Base-by-base conservation (phyloP, 345 rosid genomes). In the Gossypium australe region DNA sequence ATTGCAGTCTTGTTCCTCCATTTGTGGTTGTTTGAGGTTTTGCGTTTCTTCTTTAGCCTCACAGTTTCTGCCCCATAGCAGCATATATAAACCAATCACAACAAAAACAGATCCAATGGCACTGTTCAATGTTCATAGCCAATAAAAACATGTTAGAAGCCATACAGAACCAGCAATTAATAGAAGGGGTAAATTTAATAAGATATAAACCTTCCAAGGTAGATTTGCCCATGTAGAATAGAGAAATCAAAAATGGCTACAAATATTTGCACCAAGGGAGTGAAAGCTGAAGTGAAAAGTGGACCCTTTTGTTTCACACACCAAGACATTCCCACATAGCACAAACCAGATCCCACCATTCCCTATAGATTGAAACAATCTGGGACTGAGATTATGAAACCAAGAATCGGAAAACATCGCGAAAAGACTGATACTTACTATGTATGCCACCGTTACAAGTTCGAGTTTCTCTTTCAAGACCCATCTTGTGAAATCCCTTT, bases 241-340 rank as follows among this genome's bases (percentile, higher is more conserved):
- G 81, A 87, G 78, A 90, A 84, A 75, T 89, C 94, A 60, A 91
- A 68, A 57, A 84, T 78, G 73, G 90, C 89, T n/a, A 85, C 89
- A 78, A 90, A 85, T 78, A 90, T 84, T 72, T 91, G 97, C 69
- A 85, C 76, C 34, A 89, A 76, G 52, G 97, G 97, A 67, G 84
- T 85, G 76, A 93, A 90, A 24, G 94, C 89, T 17, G 97, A 83
- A 1, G 98, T 92, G 85, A 91, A 92, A 38, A 92, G 86, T 0
- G 98, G 93, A 38, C 93, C 97, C 74, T 87, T 86, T 72, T 88
- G 87, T 78, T 87, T 82, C 18, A 92, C 94, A 78, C 91, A 90
- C 96, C 97, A 92, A 3, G 96, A 82, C 93, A 94, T 88, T n/a
- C 89, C 97, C 34, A 90, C 97, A 56, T 81, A 87, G 79, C 94